Conservation (phyloP, 371 early-diverging fungal species). For the Batkoa obscura region DNA sequence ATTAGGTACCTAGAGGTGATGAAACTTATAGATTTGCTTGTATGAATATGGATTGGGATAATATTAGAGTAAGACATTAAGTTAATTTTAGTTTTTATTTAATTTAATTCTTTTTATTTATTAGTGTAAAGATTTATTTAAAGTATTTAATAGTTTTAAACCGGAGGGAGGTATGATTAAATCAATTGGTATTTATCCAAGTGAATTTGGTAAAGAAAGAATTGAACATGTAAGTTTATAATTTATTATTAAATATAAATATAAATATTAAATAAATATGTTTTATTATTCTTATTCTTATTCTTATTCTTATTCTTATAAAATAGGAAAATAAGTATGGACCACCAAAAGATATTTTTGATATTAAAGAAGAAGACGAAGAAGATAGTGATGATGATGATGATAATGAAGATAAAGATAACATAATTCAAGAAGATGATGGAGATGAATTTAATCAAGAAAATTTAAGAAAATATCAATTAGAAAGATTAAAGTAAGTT, state of each 20-base stretch:
- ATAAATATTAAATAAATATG: no score
- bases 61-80: conserved; percentile 29
- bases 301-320: neutral
- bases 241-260: no score
- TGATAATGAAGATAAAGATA: no score
- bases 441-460: conserved; percentile 66
- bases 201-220: conserved; percentile 89
- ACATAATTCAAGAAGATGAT: conserved; percentile 25
- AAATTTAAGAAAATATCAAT: conserved; percentile 77
- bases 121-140: conserved; percentile 63
- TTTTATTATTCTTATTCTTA: no score
- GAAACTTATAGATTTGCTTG: conserved; percentile 75
- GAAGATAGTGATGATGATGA: no score
- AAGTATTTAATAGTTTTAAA: conserved; percentile 71
- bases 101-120: neutral
- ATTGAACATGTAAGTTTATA: conserved; percentile 31
- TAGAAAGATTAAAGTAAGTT: conserved; percentile 56
- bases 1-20: conserved; percentile 57
- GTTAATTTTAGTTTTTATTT: neutral
- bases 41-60: conserved; percentile 96
- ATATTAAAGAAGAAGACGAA: conserved; percentile 17
- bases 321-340: conserved; percentile 47
- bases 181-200: conserved; percentile 75
- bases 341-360: conserved; percentile 65
- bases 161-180: conserved; percentile 51